These are phyloP conservation scores for Hyphodiscus sp. DNA, from an alignment of 2,329 filamentous ascomycete species.

Conservation along the genomic window DNA sequence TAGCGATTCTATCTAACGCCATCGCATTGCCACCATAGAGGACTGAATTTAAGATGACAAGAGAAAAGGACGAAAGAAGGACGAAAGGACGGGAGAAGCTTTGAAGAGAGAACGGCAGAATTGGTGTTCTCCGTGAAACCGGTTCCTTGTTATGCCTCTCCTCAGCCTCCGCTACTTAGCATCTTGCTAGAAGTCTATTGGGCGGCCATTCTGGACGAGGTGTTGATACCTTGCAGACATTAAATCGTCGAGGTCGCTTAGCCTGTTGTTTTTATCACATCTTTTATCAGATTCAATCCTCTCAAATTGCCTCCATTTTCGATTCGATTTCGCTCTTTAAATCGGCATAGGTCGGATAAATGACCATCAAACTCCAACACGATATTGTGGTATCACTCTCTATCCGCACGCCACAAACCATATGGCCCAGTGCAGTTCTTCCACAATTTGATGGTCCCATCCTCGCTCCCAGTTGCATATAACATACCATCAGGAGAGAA, in stretches of 20 bases:
- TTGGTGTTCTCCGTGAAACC: no score
- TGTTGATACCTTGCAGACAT: no score
- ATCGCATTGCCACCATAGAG: no score
- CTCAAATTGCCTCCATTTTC: not conserved
- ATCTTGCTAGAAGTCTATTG: no score
- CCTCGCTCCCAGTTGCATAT: constrained; percentile 93
- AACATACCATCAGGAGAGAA: constrained; percentile 95
- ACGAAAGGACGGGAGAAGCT: no score
- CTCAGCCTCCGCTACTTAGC: no score
- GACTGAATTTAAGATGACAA: no score
- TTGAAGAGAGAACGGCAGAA: no score
- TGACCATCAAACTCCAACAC: not conserved
- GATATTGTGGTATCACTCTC: constrained; percentile 9
- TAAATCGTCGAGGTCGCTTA: not conserved
- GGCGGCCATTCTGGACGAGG: no score
- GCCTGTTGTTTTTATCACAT: not conserved
- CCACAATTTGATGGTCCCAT: constrained; percentile 94
- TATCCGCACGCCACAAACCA: constrained; percentile 46
- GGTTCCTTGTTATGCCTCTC: no score
- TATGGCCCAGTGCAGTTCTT: constrained; percentile 63
- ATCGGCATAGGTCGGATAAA: not conserved
- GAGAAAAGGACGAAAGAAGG: no score
- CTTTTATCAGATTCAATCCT: not conserved
- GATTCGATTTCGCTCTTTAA: not conserved
- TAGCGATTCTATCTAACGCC: no score